Base-by-base conservation (phyloP, 257 asterid species). In the Nicotiana benthamiana region DNA sequence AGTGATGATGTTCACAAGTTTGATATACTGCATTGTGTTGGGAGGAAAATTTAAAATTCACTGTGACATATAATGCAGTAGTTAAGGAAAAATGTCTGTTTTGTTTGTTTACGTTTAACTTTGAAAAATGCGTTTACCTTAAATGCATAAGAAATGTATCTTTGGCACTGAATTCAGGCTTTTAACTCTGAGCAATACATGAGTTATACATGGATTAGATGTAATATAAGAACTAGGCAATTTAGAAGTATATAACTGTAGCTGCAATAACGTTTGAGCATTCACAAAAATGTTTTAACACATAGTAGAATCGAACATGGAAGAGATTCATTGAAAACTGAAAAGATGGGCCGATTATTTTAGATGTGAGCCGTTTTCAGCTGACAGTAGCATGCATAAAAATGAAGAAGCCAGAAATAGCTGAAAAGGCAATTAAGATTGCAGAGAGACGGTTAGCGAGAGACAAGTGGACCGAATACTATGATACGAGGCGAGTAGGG, bases 391-490 rank as follows among this genome's bases (percentile, higher is more conserved):
- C 97, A 6, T 87, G 91, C 92, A 90, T 93, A 81, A 91, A 91
- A 87, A 91, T 91, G 97, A 88, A 89, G 60, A 84, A 97, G 82
- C 94, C 87, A 4, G 91, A 89, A 79, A 87, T 93, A 2, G 97
- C 97, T 20, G 93, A 87, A 85, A 91, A 88, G 9, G 97, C 97
- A 22, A 87, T 93, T 62, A 88, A 83, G 84, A 75, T 88, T 36
- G 95, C 92, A 1, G 97, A 93, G 83, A 86, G 83, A 80, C 89
- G 90, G 48, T 34, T 93, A 67, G 83, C 91, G 4, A 72, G 79
- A 82, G 97, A 93, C 83, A 90, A 88, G 81, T 93, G 97, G 97
- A 96, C 97, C 0, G 96, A 93, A 84, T 91, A 93, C 84, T 93
- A 93, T 26, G 97, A 93, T 84, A 91, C 96, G 40, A 90, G 84